Conservation (phyloP, 257 asterid genomes). For the Primulina eburnea region DNA sequence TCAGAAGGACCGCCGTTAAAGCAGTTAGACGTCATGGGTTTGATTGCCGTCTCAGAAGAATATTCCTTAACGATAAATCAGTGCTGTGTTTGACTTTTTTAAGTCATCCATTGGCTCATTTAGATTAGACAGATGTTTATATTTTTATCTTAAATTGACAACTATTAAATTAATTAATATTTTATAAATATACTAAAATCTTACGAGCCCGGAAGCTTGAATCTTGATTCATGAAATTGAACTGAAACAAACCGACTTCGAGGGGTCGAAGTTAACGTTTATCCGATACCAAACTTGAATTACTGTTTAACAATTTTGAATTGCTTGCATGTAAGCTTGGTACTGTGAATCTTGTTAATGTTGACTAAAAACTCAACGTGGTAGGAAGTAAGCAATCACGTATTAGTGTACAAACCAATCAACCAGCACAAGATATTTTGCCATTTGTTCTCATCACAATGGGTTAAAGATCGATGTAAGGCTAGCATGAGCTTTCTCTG, state of each 20-base stretch:
- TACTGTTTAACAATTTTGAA: background rate
- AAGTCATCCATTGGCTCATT: background rate
- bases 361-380: background rate
- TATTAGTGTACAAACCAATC: background rate
- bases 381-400: background rate
- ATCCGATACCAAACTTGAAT: background rate
- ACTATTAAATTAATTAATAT: background rate
- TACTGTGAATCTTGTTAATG: background rate
- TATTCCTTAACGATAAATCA: background rate
- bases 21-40: background rate
- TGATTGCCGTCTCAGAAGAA: background rate
- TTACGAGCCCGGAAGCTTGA: background rate
- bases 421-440: too few relatives aligned
- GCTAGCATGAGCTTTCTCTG: too few relatives aligned
- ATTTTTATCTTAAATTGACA: background rate
- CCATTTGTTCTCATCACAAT: background rate
- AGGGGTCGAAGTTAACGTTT: too few relatives aligned
- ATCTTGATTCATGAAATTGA: background rate
- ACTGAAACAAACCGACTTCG: background rate
- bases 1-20: constrained; percentile 7
- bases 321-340: background rate
- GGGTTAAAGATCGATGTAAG: background rate
- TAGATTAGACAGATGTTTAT: background rate
- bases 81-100: background rate
- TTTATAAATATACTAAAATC: too few relatives aligned